Evolutionary conservation across 768 basidiomycete genomes (phyloP).

Genomic region (Mycena rebaudengoi): DNA sequence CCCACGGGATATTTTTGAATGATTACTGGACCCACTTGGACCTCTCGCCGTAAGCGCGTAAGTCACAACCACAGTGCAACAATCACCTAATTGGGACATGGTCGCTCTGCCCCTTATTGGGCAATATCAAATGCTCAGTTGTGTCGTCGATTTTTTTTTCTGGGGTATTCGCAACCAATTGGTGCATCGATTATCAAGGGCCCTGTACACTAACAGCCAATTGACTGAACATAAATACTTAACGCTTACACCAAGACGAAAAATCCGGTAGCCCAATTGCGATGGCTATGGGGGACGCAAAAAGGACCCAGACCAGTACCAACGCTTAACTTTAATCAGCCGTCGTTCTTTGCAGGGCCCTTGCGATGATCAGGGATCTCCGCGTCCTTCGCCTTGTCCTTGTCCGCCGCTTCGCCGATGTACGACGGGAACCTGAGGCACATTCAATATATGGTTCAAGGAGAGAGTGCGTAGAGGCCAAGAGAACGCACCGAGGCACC

Average conservation of each 20-base stretch:
- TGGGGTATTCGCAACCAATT: conserved; percentile 56
- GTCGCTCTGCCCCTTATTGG: too few relatives aligned
- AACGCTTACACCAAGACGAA: neutral
- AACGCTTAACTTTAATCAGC: neutral
- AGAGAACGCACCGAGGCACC: conserved; percentile 55
- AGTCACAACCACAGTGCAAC: too few relatives aligned
- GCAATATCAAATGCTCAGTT: too few relatives aligned
- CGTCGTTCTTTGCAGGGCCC: conserved; percentile 23
- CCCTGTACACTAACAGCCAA: conserved; percentile 6
- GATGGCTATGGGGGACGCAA: too few relatives aligned
- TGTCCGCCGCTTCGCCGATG: conserved; percentile 61
- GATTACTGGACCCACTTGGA: too few relatives aligned
- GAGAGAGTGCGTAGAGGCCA: neutral
- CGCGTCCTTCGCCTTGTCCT: conserved; percentile 63
- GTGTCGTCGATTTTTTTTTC: too few relatives aligned
- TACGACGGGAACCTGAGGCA: conserved; percentile 60
- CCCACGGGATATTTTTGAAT: too few relatives aligned
- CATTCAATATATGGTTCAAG: neutral
- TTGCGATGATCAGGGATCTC: conserved; percentile 54
- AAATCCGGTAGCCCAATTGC: too few relatives aligned
- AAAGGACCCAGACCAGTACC: neutral
- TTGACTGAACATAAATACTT: neutral
- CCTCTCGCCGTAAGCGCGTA: too few relatives aligned
- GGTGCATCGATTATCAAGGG: conserved; percentile 10
- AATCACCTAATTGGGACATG: too few relatives aligned